phyloP scores from a whole-genome alignment of 139 green algal genomes.

The Tetraselmis chui region DNA sequence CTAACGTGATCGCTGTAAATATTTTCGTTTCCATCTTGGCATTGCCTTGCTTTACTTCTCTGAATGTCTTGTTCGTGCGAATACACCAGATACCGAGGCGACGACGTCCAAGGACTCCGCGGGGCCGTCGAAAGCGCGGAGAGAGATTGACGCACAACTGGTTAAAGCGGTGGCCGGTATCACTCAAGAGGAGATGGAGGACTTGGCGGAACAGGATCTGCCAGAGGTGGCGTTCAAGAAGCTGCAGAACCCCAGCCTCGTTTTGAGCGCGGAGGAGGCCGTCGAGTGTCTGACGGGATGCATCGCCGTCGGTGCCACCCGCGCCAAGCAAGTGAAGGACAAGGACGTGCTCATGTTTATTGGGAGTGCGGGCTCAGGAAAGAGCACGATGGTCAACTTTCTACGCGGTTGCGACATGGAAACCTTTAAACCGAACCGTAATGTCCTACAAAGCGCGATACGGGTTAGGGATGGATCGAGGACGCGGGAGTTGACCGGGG shows the following conservation, averaged over 20 bases:
- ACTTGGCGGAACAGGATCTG: not conserved
- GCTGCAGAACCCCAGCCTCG: not conserved
- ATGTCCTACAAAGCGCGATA: not conserved
- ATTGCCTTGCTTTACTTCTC: too few relatives aligned
- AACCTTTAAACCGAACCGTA: not conserved
- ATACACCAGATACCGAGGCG: too few relatives aligned
- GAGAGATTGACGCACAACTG: too few relatives aligned
- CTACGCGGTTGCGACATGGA: not conserved
- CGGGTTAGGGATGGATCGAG: not conserved
- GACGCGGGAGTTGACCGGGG: not conserved
- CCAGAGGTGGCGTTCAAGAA: not conserved
- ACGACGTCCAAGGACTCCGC: too few relatives aligned
- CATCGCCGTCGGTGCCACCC: not conserved
- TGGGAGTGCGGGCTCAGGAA: not conserved
- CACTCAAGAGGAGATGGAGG: not conserved
- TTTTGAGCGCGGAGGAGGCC: not conserved
- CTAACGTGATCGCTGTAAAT: too few relatives aligned
- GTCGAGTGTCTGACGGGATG: not conserved
- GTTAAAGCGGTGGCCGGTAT: not conserved
- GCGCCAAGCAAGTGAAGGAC: not conserved
- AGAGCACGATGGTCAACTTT: not conserved
- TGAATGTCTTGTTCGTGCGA: too few relatives aligned
- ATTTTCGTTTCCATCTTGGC: too few relatives aligned
- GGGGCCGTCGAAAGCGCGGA: too few relatives aligned
- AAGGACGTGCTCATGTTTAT: not conserved